Percentiles rank a stretch among this genome's conserved stretches.
These are phyloP conservation scores for Iris macrosiphon DNA, from an alignment of 106 monocot species.

Conservation along the genomic window DNA sequence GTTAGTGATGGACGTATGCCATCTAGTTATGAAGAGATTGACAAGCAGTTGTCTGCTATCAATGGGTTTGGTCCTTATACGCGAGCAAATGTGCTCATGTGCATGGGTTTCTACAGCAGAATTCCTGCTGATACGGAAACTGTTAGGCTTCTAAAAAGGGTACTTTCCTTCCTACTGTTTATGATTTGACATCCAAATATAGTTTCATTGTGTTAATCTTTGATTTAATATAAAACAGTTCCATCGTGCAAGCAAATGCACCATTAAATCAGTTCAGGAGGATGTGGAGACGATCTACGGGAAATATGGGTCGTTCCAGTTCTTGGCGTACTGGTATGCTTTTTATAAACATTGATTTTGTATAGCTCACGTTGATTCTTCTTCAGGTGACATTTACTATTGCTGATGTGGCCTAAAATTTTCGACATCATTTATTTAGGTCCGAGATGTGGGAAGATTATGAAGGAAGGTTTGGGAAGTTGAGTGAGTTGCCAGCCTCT, in stretches of 20 bases:
- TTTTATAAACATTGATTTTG: neutral
- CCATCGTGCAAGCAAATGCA: conserved; percentile 41
- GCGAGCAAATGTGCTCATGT: conserved; percentile 81
- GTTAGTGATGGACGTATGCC: conserved; percentile 12
- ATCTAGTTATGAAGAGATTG: conserved; percentile 35
- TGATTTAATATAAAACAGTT: neutral
- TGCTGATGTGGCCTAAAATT: neutral
- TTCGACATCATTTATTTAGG: conserved; percentile 20
- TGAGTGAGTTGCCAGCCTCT: conserved; percentile 46
- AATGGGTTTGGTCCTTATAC: conserved; percentile 80
- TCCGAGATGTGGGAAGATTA: conserved; percentile 69
- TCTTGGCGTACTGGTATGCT: conserved; percentile 80
- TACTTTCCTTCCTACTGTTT: neutral
- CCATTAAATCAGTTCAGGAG: conserved; percentile 13
- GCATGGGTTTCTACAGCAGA: conserved; percentile 76
- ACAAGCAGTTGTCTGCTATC: conserved; percentile 33
- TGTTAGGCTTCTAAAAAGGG: conserved; percentile 63
- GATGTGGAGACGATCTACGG: conserved; percentile 50
- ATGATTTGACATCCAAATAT: no score
- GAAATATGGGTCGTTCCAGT: conserved; percentile 64
- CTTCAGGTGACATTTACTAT: no score
- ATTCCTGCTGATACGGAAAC: conserved; percentile 78
- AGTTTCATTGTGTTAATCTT: neutral
- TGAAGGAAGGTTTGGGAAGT: conserved; percentile 58
- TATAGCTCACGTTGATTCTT: no score